phyloP scores from a whole-genome alignment of 1,139 yeast genomes.

The Candida labiduridarum region DNA sequence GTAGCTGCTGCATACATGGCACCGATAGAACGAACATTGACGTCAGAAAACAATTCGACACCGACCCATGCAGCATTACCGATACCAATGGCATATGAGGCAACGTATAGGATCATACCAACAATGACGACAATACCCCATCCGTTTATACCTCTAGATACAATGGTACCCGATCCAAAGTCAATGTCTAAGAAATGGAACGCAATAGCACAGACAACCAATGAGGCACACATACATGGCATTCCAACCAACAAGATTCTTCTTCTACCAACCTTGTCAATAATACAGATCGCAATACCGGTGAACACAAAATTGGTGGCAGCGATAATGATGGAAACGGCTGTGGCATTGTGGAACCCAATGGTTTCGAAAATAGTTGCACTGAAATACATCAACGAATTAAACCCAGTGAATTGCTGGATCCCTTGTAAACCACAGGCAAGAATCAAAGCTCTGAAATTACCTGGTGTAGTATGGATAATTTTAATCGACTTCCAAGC shows the following conservation, averaged over 20 bases:
- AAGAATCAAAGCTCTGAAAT: constrained; percentile 81
- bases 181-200: constrained; percentile 76
- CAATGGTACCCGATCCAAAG: constrained; percentile 51
- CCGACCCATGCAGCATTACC: constrained; percentile 99
- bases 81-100: constrained; percentile 88
- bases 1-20: constrained; percentile 90
- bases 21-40: constrained; percentile 86
- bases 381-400: constrained; percentile 91
- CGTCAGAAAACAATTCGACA: constrained; percentile 89
- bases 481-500: constrained; percentile 66
- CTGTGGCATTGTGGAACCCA: constrained; percentile 84
- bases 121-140: constrained; percentile 89
- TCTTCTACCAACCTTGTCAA: constrained; percentile 87
- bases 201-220: constrained; percentile 80
- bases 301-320: constrained; percentile 92
- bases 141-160: constrained; percentile 56
- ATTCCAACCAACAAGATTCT: constrained; percentile 70
- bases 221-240: constrained; percentile 79
- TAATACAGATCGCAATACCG: constrained; percentile 74
- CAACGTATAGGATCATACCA: constrained; percentile 84
- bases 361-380: constrained; percentile 87
- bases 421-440: constrained; percentile 94
- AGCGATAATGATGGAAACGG: constrained; percentile 90
- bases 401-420: constrained; percentile 95
- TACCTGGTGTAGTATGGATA: constrained; percentile 75